A percentile compares a stretch with the other conserved stretches of the same genome.
Conservation (phyloP, 2,329 filamentous ascomycete genomes). For the Fusarium torulosum region DNA sequence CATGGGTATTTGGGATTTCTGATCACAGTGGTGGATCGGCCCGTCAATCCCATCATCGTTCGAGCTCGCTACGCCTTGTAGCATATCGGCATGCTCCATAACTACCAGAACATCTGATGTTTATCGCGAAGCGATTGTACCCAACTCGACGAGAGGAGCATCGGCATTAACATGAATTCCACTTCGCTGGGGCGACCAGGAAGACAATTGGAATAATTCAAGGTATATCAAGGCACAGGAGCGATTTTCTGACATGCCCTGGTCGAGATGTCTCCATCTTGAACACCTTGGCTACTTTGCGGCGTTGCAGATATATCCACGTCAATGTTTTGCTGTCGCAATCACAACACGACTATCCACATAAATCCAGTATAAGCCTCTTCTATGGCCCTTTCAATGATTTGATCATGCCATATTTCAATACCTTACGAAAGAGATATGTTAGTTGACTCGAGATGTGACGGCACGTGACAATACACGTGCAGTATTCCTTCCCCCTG, state of each 20-base stretch:
- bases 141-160: slow-evolving; percentile 2
- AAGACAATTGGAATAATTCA: slow-evolving; percentile 15
- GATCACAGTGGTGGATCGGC: slow-evolving; percentile 37
- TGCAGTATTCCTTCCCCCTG: background rate
- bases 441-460: background rate
- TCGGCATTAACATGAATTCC: slow-evolving; percentile 4
- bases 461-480: slow-evolving; percentile 23
- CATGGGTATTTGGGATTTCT: slow-evolving; percentile 5
- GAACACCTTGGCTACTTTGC: slow-evolving; percentile 19
- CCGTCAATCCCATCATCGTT: slow-evolving; percentile 40
- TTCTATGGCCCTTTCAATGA: background rate
- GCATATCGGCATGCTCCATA: slow-evolving; percentile 30
- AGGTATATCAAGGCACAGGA: slow-evolving; percentile 30
- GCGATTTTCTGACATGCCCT: slow-evolving; percentile 26
- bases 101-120: slow-evolving; percentile 34
- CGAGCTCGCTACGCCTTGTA: slow-evolving; percentile 28
- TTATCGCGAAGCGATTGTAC: slow-evolving; percentile 18
- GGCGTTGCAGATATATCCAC: slow-evolving; percentile 9
- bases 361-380: background rate
- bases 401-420: background rate
- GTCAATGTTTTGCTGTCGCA: background rate
- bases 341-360: background rate
- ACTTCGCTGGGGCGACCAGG: slow-evolving; percentile 8
- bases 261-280: slow-evolving; percentile 21
- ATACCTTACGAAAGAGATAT: no score